Evolutionary conservation across 345 rosid species (phyloP), one percentile per base, ranked within the genome.

Genomic region (Hypericum androsaemum): DNA sequence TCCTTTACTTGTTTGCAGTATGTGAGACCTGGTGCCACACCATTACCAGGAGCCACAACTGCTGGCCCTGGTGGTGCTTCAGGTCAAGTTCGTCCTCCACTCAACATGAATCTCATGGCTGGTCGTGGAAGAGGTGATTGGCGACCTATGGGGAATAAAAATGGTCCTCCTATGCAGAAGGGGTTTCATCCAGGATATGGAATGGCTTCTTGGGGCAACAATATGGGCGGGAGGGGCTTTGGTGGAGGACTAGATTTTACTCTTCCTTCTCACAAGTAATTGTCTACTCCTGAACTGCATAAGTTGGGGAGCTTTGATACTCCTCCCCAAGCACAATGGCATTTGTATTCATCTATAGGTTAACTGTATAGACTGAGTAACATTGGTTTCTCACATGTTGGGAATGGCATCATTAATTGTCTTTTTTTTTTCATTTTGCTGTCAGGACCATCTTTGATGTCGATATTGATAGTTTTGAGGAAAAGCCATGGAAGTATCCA

Each of bases 91-190:
- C 97, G 89, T 58, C 99, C 95, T 52, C 76, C 76, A 11, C 64
- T 68, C 13, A 83, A 69, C 62, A 57, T 78, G 66, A 84, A 69
- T 68, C 72, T 77, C 39, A 62, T 70, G 68, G 69, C 77, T 74
- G 97, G 94, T 62, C 90, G 97, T 58, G 97, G 95, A 47, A 86
- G 97, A 71, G 94, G 95, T 65, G 99, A 94, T 42, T 85, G 94
- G 97, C 82, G 97, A 54, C 86, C 88, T 52, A 12, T 60, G 53
- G 97, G 87, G 64, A 72, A 77, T 64, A 85, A 83, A 74, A 64
- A 63, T 75, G 81, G 66, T 70, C 61, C 85, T 61, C 52, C 77
- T 43, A 62, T 83, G 77, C 98, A 83, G 69, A 94, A 88, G 70
- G 73, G 81, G 63, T 80, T 75, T 61, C 86, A 82, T 64, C 74